Evolutionary conservation across 331 rosid genomes (phyloP).

Genomic region (Rhamnella rubrinervis): DNA sequence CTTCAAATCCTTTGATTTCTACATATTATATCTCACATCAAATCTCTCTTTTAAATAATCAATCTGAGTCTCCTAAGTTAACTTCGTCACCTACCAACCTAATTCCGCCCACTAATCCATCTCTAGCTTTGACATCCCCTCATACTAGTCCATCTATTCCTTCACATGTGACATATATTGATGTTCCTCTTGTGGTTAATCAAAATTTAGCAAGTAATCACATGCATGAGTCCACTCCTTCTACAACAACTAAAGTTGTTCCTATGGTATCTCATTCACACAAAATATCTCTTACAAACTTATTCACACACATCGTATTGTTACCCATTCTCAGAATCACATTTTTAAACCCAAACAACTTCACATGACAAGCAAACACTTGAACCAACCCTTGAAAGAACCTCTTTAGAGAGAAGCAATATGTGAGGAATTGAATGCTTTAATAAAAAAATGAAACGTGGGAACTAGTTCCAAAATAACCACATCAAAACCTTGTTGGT

Average conservation of each 20-base stretch:
- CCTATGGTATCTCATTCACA: neutral
- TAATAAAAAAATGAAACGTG: neutral
- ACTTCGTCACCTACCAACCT: no score
- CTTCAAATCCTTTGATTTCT: no score
- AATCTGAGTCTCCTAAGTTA: no score
- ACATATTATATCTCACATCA: no score
- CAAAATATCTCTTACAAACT: neutral
- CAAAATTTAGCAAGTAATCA: neutral
- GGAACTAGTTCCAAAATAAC: neutral
- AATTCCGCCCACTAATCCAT: no score
- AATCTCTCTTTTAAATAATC: no score
- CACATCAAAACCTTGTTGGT: neutral
- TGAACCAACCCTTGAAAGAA: neutral
- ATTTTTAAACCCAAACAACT: neutral
- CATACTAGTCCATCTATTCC: accelerated
- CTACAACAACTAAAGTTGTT: neutral
- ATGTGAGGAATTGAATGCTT: neutral
- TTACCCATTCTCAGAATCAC: neutral
- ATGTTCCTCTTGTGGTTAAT: no score
- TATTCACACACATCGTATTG: neutral
- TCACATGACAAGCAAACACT: no score
- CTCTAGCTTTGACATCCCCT: no score
- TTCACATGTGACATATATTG: no score
- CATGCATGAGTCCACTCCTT: neutral
- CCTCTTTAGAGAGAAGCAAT: neutral